Evolutionary conservation across 2,329 filamentous ascomycete genomes (phyloP).

Genomic region (Penicillium fuscoglaucum): DNA sequence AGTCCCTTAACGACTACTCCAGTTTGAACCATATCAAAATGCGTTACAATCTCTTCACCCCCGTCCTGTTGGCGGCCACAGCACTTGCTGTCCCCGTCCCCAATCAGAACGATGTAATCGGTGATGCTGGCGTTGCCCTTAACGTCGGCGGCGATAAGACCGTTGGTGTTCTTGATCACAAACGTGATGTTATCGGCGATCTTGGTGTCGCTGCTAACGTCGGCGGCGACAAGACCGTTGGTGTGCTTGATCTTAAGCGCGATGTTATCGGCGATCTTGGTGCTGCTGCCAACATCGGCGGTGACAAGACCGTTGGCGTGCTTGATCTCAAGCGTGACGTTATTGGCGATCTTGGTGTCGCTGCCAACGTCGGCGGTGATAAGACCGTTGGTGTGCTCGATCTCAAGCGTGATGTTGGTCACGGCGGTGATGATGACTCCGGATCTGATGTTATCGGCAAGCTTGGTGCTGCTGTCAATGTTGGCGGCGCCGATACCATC

Average conservation of each 20-base stretch:
- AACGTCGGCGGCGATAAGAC: not conserved
- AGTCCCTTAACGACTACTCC: not conserved
- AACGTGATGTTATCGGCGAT: not conserved
- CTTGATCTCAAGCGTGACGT: not conserved
- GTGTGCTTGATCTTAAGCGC: too few relatives aligned
- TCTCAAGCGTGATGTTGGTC: conserved; percentile 2
- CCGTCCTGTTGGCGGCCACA: conserved; percentile 4
- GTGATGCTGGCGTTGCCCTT: not conserved
- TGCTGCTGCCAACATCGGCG: not conserved
- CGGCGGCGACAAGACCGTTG: too few relatives aligned
- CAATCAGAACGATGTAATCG: not conserved
- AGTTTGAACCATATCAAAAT: not conserved
- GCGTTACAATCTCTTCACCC: conserved; percentile 9
- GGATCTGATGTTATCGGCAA: not conserved
- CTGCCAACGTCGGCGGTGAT: not conserved
- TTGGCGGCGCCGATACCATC: not conserved
- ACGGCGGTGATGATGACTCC: not conserved
- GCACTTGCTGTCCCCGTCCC: conserved; percentile 11
- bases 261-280: too few relatives aligned
- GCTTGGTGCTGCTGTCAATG: not conserved
- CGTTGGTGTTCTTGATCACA: not conserved
- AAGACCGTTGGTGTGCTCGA: not conserved
- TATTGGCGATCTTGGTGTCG: not conserved
- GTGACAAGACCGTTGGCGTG: not conserved
- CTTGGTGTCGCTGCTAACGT: too few relatives aligned